Evolutionary conservation across 2,329 filamentous ascomycete species (phyloP).

Genomic region (Zelopaecilomyces penicillatus): DNA sequence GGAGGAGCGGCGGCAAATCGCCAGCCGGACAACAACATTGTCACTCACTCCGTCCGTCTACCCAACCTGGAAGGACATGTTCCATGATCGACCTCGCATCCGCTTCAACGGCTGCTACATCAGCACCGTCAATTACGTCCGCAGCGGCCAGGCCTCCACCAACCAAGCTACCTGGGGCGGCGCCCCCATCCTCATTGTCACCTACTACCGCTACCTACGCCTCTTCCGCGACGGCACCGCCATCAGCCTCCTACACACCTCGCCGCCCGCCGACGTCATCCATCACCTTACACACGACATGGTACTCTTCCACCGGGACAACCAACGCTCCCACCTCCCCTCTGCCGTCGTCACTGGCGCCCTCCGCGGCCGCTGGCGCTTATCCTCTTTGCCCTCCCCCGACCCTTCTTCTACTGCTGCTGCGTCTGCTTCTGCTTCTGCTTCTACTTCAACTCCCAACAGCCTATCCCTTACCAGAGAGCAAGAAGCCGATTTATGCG

Average conservation of each 20-base stretch:
- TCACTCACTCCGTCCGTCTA: conserved; percentile 38
- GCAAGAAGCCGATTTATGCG: conserved; percentile 58
- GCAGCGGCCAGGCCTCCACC: conserved; percentile 64
- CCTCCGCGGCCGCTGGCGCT: conserved; percentile 47
- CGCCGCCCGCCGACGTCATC: conserved; percentile 79
- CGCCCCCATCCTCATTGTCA: conserved; percentile 81
- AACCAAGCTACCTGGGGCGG: conserved; percentile 67
- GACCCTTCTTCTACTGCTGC: conserved; percentile 18
- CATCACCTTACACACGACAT: conserved; percentile 70
- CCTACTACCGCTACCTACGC: conserved; percentile 93
- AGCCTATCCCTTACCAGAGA: conserved; percentile 7
- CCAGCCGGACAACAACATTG: conserved; percentile 28
- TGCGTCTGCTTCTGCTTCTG: no score
- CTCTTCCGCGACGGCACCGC: conserved; percentile 86
- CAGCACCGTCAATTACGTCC: conserved; percentile 89
- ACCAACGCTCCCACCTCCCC: conserved; percentile 21
- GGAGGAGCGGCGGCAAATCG: conserved; percentile 22
- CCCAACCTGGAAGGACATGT: conserved; percentile 57
- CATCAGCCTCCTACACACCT: conserved; percentile 71
- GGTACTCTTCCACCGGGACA: conserved; percentile 38
- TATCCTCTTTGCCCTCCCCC: conserved; percentile 30
- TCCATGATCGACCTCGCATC: conserved; percentile 73
- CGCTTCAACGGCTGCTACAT: conserved; percentile 97
- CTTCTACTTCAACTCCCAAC: not conserved
- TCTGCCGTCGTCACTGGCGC: conserved; percentile 60